Evolutionary conservation across 1,284 basidiomycete species (phyloP).

Genomic region (Ceratobasidium papillatum): DNA sequence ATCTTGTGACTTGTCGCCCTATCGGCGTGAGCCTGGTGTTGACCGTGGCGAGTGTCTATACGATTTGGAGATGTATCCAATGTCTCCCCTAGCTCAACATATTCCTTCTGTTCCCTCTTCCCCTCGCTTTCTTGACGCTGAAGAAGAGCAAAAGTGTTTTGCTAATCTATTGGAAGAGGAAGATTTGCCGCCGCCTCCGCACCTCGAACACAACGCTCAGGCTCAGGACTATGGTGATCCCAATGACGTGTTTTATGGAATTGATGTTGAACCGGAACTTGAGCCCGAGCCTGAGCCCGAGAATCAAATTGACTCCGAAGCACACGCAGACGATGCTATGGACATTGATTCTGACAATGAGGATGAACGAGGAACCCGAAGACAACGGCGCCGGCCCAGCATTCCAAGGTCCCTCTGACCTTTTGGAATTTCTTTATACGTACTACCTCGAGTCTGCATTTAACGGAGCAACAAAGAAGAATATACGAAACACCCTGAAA

Average conservation of each 20-base stretch:
- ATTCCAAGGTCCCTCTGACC: neutral
- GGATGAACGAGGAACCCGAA: neutral
- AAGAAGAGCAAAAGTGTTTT: neutral
- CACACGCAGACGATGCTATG: too few species aligned
- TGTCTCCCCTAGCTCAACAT: neutral
- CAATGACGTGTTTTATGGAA: neutral
- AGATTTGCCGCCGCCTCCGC: neutral
- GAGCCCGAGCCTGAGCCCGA: neutral
- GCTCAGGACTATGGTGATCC: neutral
- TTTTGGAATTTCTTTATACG: constrained; percentile 16
- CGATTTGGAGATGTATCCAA: neutral
- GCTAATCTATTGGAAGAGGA: constrained; percentile 1
- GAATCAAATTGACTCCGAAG: neutral
- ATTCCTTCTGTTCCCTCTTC: neutral
- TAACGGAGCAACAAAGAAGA: constrained; percentile 1
- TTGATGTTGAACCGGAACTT: neutral
- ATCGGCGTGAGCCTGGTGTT: neutral
- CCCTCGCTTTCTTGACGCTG: neutral
- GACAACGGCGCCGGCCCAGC: neutral
- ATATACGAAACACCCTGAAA: neutral
- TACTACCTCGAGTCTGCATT: neutral
- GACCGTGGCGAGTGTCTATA: neutral
- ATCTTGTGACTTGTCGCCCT: too few species aligned
- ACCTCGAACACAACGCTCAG: neutral
- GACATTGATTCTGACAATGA: neutral